phyloP scores from a whole-genome alignment of 768 basidiomycete species.

The Lanmaoa pseudosensibilis region DNA sequence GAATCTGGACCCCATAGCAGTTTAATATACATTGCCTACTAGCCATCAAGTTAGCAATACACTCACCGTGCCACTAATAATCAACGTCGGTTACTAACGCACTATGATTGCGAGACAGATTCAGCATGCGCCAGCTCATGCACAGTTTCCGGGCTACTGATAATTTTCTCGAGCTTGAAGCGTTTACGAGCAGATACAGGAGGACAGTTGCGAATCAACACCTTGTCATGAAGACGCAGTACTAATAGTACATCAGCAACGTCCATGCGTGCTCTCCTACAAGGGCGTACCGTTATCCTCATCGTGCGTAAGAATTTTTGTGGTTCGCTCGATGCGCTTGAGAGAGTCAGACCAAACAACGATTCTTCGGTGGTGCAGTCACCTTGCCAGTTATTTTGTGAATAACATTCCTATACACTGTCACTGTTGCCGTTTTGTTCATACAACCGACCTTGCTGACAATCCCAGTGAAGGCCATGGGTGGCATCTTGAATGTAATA shows the following conservation, averaged over 20 bases:
- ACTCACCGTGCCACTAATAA: not conserved
- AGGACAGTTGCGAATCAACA: slow-evolving; percentile 78
- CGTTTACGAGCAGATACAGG: slow-evolving; percentile 78
- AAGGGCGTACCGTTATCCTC: slow-evolving; percentile 59
- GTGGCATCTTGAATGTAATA: slow-evolving; percentile 54
- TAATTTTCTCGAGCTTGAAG: slow-evolving; percentile 65
- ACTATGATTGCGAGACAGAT: slow-evolving; percentile 1
- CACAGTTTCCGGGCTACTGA: slow-evolving; percentile 68
- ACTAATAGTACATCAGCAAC: slow-evolving; percentile 37
- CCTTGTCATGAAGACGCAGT: slow-evolving; percentile 66
- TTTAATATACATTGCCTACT: not conserved
- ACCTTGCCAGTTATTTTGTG: slow-evolving; percentile 81
- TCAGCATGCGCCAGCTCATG: slow-evolving; percentile 40
- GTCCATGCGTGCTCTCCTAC: not conserved
- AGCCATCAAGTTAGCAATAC: not conserved
- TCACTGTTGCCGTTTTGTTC: slow-evolving; percentile 83
- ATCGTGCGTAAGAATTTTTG: slow-evolving; percentile 79
- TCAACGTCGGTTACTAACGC: not conserved
- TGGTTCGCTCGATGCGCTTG: slow-evolving; percentile 72
- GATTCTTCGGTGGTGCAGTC: slow-evolving; percentile 16
- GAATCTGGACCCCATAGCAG: not conserved
- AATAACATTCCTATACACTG: slow-evolving; percentile 70
- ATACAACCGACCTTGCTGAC: slow-evolving; percentile 83
- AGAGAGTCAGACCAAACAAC: slow-evolving; percentile 1
- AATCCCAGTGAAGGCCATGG: slow-evolving; percentile 70